Percentiles rank a stretch among this genome's conserved stretches.
Conservation (phyloP, 805 yeast species). For the Saturnispora quitensis region DNA sequence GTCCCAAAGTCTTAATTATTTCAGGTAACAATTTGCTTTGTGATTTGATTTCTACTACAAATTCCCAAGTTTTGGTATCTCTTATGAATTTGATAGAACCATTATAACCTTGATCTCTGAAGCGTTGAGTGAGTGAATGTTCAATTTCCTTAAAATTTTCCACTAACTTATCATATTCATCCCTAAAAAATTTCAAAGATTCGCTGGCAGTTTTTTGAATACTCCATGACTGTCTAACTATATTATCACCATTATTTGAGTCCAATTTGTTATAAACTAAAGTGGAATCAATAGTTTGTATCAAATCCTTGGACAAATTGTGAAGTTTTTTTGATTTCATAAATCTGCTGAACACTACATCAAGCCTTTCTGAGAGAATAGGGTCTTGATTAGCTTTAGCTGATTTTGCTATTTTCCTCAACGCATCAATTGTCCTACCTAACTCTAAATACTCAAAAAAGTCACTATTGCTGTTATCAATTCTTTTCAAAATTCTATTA, state of each 20-base stretch:
- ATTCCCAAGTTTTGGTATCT: slow-evolving; percentile 22
- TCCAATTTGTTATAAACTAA: slow-evolving; percentile 13
- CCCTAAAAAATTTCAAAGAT: slow-evolving; percentile 14
- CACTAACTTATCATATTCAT: slow-evolving; percentile 16
- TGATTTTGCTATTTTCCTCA: slow-evolving; percentile 25
- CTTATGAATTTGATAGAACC: slow-evolving; percentile 19
- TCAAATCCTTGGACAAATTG: slow-evolving; percentile 24
- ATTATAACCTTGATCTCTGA: slow-evolving; percentile 17
- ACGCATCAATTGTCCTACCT: slow-evolving; percentile 19
- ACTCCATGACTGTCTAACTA: slow-evolving; percentile 21
- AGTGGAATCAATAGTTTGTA: slow-evolving; percentile 18
- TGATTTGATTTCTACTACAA: slow-evolving; percentile 20
- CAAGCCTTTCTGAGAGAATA: slow-evolving; percentile 8
- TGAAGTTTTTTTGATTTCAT: slow-evolving; percentile 10
- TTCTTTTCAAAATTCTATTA: slow-evolving; percentile 48
- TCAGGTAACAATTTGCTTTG: slow-evolving; percentile 18
- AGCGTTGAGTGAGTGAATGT: slow-evolving; percentile 10
- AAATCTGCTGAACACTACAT: slow-evolving; percentile 18
- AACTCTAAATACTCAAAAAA: slow-evolving; percentile 24
- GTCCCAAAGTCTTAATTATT: slow-evolving; percentile 11
- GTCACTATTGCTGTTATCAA: slow-evolving; percentile 33
- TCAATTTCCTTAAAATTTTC: slow-evolving; percentile 3
- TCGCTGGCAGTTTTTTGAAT: slow-evolving; percentile 18
- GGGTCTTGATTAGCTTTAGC: slow-evolving; percentile 8
- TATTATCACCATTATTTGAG: slow-evolving; percentile 18